Evolutionary conservation across 1,139 yeast species (phyloP), one percentile per base, ranked within the genome.

Genomic region (Citeromyces hawaiiensis): DNA sequence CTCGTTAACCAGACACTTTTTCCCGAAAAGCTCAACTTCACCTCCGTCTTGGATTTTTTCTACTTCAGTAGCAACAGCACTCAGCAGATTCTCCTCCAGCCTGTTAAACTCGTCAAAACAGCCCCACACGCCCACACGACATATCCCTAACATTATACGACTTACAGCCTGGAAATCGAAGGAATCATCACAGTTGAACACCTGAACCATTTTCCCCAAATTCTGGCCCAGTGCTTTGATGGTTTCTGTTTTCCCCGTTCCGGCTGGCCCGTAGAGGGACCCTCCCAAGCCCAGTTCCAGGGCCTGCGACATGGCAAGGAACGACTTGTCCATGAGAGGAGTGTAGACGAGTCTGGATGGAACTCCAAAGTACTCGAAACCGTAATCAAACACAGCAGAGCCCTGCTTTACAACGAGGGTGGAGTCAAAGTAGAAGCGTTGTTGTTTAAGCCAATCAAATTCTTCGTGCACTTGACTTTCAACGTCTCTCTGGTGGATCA

Each of bases 31-130:
- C 25, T 68, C 70, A n/a, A 79, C 61, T 2, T 49, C 48, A 42
- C 1, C 36, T 0, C 79, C 77, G 5, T 57, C 48, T 49, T 86
- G 93, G 35, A 87, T 83, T 14, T 61, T 64, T 49, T 83, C 94
- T 34, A 91, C 70, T 50, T 81, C 88, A 0, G 93, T 76, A 0
- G 96, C 81, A 0, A 87, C 81, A 0, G 96, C 91, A 58, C 96
- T 85, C 39, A 91, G 60, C 42, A 79, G 80, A 13, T 68, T 68
- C 43, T 72, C 75, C 38, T 79, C 79, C 38, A 91, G 66, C 47
- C 98, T 68, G 53, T 91, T 91, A 52, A 91, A 88, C 55, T 91
- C 98, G 56, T 91, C 98, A 59, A 91, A 91, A 55, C 97, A 88
- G 3, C 91, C 95, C 96, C 96, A 88, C 1, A 87, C 82, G 1